These are phyloP conservation scores for Ganoderma sinense DNA, from an alignment of 1,284 basidiomycete genomes.

Conservation along the genomic window DNA sequence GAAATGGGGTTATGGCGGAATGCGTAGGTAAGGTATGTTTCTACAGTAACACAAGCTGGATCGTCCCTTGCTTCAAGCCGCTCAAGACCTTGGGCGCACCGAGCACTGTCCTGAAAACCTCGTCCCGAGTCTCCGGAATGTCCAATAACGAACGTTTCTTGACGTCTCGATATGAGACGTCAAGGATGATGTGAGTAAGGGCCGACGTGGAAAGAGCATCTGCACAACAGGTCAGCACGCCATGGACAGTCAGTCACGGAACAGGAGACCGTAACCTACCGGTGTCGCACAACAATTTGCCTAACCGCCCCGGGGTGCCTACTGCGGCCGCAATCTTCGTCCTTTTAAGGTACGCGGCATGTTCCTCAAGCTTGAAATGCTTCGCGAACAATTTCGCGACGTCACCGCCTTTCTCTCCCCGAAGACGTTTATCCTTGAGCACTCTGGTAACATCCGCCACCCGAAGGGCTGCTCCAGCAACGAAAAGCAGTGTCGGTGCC, in stretches of 20 bases:
- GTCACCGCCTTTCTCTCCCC: slow-evolving; percentile 82
- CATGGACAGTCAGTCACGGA: slow-evolving; percentile 63
- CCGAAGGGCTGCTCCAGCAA: slow-evolving; percentile 81
- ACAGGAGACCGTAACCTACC: slow-evolving; percentile 57
- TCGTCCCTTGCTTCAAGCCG: slow-evolving; percentile 72
- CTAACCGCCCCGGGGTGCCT: slow-evolving; percentile 84
- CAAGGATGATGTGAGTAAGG: slow-evolving; percentile 83
- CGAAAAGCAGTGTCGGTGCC: slow-evolving; percentile 79
- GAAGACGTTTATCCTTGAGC: slow-evolving; percentile 70
- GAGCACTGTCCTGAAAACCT: slow-evolving; percentile 79
- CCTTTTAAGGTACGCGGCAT: slow-evolving; percentile 75
- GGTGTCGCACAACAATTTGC: slow-evolving; percentile 80
- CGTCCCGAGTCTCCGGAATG: slow-evolving; percentile 82
- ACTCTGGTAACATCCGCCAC: slow-evolving; percentile 79
- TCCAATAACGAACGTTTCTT: slow-evolving; percentile 81
- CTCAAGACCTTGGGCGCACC: slow-evolving; percentile 66
- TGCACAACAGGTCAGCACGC: slow-evolving; percentile 38
- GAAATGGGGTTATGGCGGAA: slow-evolving; percentile 13
- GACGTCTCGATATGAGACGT: slow-evolving; percentile 71
- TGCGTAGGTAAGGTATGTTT: slow-evolving; percentile 23
- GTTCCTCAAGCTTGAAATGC: slow-evolving; percentile 85
- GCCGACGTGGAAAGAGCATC: slow-evolving; percentile 76
- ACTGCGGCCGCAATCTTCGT: slow-evolving; percentile 82
- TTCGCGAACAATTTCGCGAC: slow-evolving; percentile 88
- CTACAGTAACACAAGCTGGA: slow-evolving; percentile 80